Conservation (phyloP, 2,329 filamentous ascomycete genomes). For the Fusarium miscanthi region DNA sequence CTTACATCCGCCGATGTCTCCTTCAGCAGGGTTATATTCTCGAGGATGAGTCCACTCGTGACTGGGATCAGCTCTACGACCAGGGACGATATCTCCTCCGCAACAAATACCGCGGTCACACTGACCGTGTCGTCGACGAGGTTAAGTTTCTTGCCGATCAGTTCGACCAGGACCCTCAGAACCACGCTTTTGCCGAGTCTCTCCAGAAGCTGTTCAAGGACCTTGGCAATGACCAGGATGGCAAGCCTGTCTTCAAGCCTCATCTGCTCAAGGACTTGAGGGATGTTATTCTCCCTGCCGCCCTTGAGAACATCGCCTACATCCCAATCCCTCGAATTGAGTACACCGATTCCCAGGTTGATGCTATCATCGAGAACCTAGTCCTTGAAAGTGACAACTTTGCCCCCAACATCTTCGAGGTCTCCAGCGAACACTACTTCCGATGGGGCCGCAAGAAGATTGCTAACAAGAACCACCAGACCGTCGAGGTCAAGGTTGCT, state of each 20-base stretch:
- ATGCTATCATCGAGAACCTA: constrained; percentile 92
- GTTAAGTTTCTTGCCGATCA: constrained; percentile 89
- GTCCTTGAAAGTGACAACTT: constrained; percentile 97
- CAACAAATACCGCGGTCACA: constrained; percentile 87
- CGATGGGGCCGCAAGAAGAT: constrained; percentile 93
- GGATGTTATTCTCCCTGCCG: constrained; percentile 83
- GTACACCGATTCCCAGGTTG: constrained; percentile 84
- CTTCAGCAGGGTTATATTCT: constrained; percentile 93
- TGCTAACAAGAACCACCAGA: constrained; percentile 83
- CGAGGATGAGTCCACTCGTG: constrained; percentile 78
- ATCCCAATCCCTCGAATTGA: constrained; percentile 95
- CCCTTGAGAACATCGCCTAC: constrained; percentile 88
- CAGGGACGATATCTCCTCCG: constrained; percentile 87
- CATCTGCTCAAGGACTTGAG: constrained; percentile 90
- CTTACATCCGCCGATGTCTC: constrained; percentile 83
- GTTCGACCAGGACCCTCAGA: constrained; percentile 89
- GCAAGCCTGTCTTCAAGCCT: constrained; percentile 90
- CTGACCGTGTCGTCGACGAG: constrained; percentile 87
- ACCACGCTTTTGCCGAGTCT: constrained; percentile 80
- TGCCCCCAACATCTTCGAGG: constrained; percentile 89
- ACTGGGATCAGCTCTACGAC: constrained; percentile 89
- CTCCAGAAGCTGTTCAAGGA: constrained; percentile 86
- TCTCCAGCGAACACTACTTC: constrained; percentile 93
- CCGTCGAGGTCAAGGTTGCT: constrained; percentile 82
- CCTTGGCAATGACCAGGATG: constrained; percentile 86